Conservation (phyloP, 163 green algal species). For the Smithsoniella earleae region DNA sequence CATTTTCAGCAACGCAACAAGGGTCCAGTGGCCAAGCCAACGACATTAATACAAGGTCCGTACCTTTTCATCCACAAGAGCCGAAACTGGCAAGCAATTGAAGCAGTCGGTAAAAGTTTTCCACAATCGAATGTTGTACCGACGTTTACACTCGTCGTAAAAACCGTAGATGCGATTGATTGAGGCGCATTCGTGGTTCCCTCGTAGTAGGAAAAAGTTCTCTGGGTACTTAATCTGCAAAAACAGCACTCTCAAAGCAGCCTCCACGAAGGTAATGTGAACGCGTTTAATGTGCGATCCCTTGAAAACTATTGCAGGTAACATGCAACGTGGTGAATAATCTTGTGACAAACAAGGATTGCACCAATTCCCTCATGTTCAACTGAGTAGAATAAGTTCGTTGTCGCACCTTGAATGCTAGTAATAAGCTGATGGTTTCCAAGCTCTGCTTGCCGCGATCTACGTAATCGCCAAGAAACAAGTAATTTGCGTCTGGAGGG, state of each 20-base stretch:
- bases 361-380: not conserved
- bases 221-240: slow-evolving; percentile 99
- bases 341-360: too few relatives aligned
- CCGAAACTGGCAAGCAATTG: slow-evolving; percentile 95
- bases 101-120: slow-evolving; percentile 99
- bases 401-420: slow-evolving; percentile 91
- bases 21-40: too few relatives aligned
- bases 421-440: slow-evolving; percentile 96
- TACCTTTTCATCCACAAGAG: slow-evolving; percentile 95
- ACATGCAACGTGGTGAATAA: too few relatives aligned
- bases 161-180: slow-evolving; percentile 99
- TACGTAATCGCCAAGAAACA: slow-evolving; percentile 99
- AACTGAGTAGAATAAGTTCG: too few relatives aligned
- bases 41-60: too few relatives aligned
- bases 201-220: slow-evolving; percentile 98
- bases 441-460: slow-evolving; percentile 97
- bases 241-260: not conserved
- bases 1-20: too few relatives aligned
- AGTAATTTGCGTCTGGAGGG: slow-evolving; percentile 97
- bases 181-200: slow-evolving; percentile 96
- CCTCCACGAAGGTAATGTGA: too few relatives aligned
- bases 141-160: slow-evolving; percentile 99
- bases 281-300: too few relatives aligned
- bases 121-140: slow-evolving; percentile 98
- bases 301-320: too few relatives aligned